Percentiles rank a stretch among this genome's conserved stretches.
These are phyloP conservation scores for Plasmodium adleri DNA, from an alignment of 169 alveolate genomes.

Conservation along the genomic window DNA sequence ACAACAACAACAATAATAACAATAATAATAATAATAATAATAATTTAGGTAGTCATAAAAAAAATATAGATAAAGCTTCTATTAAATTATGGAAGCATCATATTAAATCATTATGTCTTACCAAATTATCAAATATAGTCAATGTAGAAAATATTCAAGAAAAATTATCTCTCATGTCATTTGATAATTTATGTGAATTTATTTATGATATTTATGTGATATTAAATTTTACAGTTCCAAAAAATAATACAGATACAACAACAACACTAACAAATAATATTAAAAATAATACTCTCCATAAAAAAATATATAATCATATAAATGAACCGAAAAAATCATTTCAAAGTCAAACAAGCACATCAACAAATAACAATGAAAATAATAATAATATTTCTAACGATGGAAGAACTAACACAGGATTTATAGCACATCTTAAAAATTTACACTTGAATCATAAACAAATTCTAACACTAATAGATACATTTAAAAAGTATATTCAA, in stretches of 20 bases:
- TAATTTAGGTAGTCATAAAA: constrained; percentile 79
- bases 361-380: neutral
- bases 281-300: neutral
- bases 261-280: neutral
- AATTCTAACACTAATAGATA: constrained; percentile 23
- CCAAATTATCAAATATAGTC: constrained; percentile 56
- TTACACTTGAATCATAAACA: constrained; percentile 34
- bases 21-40: constrained; percentile 78
- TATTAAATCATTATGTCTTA: constrained; percentile 77
- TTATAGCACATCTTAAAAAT: constrained; percentile 53
- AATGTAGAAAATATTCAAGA: constrained; percentile 33
- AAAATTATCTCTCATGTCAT: constrained; percentile 33
- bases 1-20: constrained; percentile 81
- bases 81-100: constrained; percentile 74
- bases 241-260: neutral
- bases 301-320: neutral
- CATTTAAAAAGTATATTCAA: constrained; percentile 54
- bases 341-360: neutral
- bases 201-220: constrained; percentile 50
- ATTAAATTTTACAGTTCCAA: constrained; percentile 41
- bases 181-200: constrained; percentile 63
- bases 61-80: constrained; percentile 69
- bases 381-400: constrained; percentile 1
- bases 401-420: constrained; percentile 43
- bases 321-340: neutral